Base-by-base conservation (phyloP, 306 rosid genomes). In the Malus sylvestris region DNA sequence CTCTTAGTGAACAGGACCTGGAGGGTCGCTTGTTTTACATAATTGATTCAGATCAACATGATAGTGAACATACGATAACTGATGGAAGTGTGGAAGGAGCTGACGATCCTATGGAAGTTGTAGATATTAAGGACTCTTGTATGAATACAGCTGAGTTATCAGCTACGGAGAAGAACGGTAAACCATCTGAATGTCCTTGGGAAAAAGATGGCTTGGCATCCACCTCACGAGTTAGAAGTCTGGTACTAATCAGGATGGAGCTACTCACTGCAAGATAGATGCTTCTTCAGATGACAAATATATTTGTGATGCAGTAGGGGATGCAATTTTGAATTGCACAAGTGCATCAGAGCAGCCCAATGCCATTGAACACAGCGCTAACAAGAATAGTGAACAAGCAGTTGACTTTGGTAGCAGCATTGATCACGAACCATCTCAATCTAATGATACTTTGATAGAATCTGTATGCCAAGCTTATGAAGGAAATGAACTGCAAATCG, bases 1-100 rank as follows among this genome's bases (percentile, higher is more conserved):
- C 85, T 3, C 57, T 70, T 6, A 57, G 71, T 69, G 89, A 80
- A 45, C 80, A 19, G 18, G 58, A 81, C 80, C 83, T 85, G 85
- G 89, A 88, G 65, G 86, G 68, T 80, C 51, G 64, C 66, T 15
- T 83, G 80, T 82, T 67, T 65, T 79, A 42, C 19, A 78, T 45
- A 70, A 71, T 81, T 73, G 23, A 71, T 73, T 66, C 78, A 35
- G 78, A 84, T 77, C 85, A 30, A 67, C 86, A 87, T 32, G 89
- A 75, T 78, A 78, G 85, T 71, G 80, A 77, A 49, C 70, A 76
- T 76, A 80, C 69, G 27, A 29, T 45, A 61, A 61, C 71, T 67
- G 88, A 80, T 81, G 92, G 67, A 79, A 74, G 75, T 40, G 67
- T 71, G 55, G 85, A 82, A 78, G 85, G 82, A 81, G 78, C 45